Evolutionary conservation across 164 flowering plant genomes (phyloP), one percentile per base, ranked within the genome.

Genomic region (Liriodendron chinense): DNA sequence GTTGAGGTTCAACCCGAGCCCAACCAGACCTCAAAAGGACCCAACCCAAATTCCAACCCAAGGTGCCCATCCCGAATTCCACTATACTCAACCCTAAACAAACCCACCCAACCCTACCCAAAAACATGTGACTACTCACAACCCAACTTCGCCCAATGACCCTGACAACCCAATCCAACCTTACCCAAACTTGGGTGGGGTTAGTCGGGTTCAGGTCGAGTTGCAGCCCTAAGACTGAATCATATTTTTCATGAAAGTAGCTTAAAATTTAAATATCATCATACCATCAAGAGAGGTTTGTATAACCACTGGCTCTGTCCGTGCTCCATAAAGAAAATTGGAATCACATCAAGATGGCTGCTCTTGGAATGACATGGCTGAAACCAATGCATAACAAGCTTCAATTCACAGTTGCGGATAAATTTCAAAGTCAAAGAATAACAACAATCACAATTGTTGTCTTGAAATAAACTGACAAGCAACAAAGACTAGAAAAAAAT

Each of bases 231-330:
- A 34, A 0, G 7, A 34, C 43, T 34, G 43, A 34, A 34, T 34
- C 43, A 34, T 34, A 34, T 34, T 34, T 34, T 34, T 34, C 43
- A 4, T 34, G 43, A 34, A 34, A 34, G 43, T 34, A 34, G 43
- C 43, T 34, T 34, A 34, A 34, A 34, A 34, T 34, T 34, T 34
- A 34, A 34, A 13, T 57, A 13, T 57, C n/a, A 57, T 20, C 14
- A 57, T 57, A 57, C 62, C 62, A 57, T 20, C n/a, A 57, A 57
- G 62, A 57, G n/a, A 57, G 62, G n/a, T 57, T 57, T 57, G 62
- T 57, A 13, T 3, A 20, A 13, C 62, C 62, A 34, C 43, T 7
- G 5, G 43, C 43, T 34, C 43, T 34, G 43, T 34, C 43, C 3
- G 43, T 7, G 7, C 43, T 34, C 43, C 43, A 34, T 34, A 34